phyloP scores from a whole-genome alignment of 2,329 filamentous ascomycete species.

The Calonectria leucothoes region DNA sequence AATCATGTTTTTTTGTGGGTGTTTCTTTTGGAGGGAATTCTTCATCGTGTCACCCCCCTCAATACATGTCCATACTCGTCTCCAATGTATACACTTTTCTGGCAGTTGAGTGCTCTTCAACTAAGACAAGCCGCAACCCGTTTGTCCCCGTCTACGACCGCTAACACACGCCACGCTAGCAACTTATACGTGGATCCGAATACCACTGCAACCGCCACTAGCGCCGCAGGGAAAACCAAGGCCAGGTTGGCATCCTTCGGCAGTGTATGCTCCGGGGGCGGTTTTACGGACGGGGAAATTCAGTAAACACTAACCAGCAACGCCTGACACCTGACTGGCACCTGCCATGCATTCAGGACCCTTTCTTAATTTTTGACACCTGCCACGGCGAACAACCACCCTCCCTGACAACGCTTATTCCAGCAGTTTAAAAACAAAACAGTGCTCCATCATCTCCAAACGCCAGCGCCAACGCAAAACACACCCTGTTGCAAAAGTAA shows the following conservation, averaged over 20 bases:
- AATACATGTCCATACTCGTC: not conserved
- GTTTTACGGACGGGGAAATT: not conserved
- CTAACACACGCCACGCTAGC: not conserved
- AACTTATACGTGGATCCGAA: slow-evolving; percentile 5
- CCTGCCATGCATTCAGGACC: not conserved
- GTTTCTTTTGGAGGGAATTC: not conserved
- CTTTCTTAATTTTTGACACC: not conserved
- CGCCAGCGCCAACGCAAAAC: not conserved
- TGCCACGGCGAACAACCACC: not conserved
- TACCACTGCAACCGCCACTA: not conserved
- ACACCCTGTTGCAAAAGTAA: not conserved
- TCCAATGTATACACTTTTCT: not conserved
- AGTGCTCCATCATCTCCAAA: not conserved
- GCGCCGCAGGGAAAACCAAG: not conserved
- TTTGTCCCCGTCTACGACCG: not conserved
- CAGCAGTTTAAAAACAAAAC: not conserved
- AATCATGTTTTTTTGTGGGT: not conserved
- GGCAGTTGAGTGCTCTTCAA: not conserved
- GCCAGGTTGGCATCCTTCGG: not conserved
- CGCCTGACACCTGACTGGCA: not conserved
- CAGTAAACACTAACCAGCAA: not conserved
- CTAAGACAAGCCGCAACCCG: not conserved
- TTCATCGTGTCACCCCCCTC: not conserved
- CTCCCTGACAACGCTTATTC: not conserved
- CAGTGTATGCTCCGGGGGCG: not conserved